A percentile compares a stretch with the other conserved stretches of the same genome.
These are phyloP conservation scores for Phyllosticta citrichinensis DNA, from an alignment of 2,329 filamentous ascomycete genomes.

Conservation along the genomic window DNA sequence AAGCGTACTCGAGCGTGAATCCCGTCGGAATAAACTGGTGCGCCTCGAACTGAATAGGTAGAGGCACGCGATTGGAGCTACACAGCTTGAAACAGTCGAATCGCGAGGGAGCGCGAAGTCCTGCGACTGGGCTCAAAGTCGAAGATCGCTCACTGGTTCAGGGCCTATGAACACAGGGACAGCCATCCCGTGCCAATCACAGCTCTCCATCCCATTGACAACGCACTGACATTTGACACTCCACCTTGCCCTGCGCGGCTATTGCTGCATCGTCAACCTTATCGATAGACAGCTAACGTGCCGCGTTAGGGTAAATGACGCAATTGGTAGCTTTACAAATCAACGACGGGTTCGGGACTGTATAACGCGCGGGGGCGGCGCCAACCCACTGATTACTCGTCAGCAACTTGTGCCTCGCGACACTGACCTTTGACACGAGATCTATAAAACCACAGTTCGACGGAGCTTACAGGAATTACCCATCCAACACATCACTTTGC, in stretches of 20 bases:
- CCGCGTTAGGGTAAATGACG: slow-evolving; percentile 1
- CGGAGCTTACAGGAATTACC: not conserved
- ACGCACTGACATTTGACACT: not conserved
- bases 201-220: not conserved
- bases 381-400: not conserved
- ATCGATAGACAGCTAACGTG: slow-evolving; percentile 6
- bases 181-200: not conserved
- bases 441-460: not conserved
- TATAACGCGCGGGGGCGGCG: not conserved
- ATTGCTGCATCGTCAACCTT: not conserved
- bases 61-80: too few species aligned
- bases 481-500: not conserved
- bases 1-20: too few species aligned
- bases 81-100: too few species aligned
- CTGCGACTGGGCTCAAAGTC: too few species aligned
- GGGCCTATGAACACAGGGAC: not conserved
- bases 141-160: too few species aligned
- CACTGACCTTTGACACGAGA: not conserved
- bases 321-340: slow-evolving; percentile 9
- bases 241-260: not conserved
- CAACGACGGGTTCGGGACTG: slow-evolving; percentile 3
- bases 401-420: not conserved
- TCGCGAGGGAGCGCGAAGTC: too few species aligned
- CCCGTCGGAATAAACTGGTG: too few species aligned
- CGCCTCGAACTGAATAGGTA: too few species aligned